These are phyloP conservation scores for Yamadazyma dushanensis DNA, from an alignment of 1,139 yeast species.

Conservation along the genomic window DNA sequence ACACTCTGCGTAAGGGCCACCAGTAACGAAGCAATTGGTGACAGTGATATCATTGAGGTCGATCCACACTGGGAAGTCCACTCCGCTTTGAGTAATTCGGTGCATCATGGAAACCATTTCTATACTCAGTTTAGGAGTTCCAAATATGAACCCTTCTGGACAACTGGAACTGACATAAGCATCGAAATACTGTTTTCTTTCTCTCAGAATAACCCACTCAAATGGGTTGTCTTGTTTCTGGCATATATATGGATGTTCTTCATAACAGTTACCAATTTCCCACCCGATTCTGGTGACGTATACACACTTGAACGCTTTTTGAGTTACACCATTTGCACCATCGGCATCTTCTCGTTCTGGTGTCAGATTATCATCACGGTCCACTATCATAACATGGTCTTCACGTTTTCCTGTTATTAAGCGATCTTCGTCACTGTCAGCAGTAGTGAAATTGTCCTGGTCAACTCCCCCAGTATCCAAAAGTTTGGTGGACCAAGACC, in stretches of 20 bases:
- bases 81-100: conserved; percentile 19
- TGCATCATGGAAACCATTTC: conserved; percentile 35
- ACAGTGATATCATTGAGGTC: conserved; percentile 79
- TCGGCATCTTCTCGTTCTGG: no score
- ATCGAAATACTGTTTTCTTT: conserved; percentile 51
- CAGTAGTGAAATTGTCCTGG: conserved; percentile 1
- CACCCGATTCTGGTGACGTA: conserved; percentile 50
- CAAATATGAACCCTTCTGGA: conserved; percentile 50
- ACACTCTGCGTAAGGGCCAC: conserved; percentile 77
- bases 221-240: conserved; percentile 36
- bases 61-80: conserved; percentile 62
- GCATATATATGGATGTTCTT: conserved; percentile 56
- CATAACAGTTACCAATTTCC: conserved; percentile 65
- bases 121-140: conserved; percentile 54
- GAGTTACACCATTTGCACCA: conserved; percentile 2
- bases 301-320: conserved; percentile 62
- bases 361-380: no score
- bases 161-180: conserved; percentile 42
- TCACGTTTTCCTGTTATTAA: no score
- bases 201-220: conserved; percentile 48
- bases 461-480: neutral
- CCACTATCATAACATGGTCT: no score
- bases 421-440: conserved; percentile 3
- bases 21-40: conserved; percentile 79
- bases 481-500: conserved; percentile 54